A percentile compares a stretch with the other conserved stretches of the same genome.
These are phyloP conservation scores for Sporobolomyces pararoseus DNA, from an alignment of 768 basidiomycete species.

Conservation along the genomic window DNA sequence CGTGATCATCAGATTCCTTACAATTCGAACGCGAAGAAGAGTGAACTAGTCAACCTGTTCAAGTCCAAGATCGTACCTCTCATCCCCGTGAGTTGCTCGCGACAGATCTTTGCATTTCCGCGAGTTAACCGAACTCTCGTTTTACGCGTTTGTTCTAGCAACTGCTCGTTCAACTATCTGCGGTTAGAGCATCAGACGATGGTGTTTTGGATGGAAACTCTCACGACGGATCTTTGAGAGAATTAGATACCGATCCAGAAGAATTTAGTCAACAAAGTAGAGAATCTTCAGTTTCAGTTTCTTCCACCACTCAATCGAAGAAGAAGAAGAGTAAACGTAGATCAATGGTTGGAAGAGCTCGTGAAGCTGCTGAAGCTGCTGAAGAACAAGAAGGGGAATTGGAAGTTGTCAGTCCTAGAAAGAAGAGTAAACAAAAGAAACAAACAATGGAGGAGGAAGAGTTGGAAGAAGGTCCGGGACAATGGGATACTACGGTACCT, in stretches of 20 bases:
- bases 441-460: conserved; percentile 5
- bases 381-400: neutral
- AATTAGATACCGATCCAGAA: conserved; percentile 34
- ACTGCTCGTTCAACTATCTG: conserved; percentile 11
- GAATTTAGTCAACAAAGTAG: neutral
- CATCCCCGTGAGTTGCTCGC: conserved; percentile 10
- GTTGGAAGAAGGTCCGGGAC: neutral
- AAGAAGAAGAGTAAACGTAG: conserved; percentile 3
- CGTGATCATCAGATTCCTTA: conserved; percentile 17
- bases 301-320: neutral
- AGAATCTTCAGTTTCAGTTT: neutral
- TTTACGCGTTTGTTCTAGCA: conserved; percentile 11
- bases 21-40: conserved; percentile 29
- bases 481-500: conserved; percentile 1
- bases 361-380: conserved; percentile 1
- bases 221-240: conserved; percentile 16
- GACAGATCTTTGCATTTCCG: neutral
- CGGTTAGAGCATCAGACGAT: conserved; percentile 22
- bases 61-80: conserved; percentile 14
- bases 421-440: too few relatives aligned
- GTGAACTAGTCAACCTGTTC: conserved; percentile 21
- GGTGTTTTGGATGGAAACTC: conserved; percentile 38
- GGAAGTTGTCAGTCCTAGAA: neutral
- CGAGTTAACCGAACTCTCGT: neutral
- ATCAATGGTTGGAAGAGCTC: neutral